Percentiles rank a stretch among this genome's conserved stretches.
Conservation (phyloP, 2,329 filamentous ascomycete species). For the Cladosporium cucumerinum region DNA sequence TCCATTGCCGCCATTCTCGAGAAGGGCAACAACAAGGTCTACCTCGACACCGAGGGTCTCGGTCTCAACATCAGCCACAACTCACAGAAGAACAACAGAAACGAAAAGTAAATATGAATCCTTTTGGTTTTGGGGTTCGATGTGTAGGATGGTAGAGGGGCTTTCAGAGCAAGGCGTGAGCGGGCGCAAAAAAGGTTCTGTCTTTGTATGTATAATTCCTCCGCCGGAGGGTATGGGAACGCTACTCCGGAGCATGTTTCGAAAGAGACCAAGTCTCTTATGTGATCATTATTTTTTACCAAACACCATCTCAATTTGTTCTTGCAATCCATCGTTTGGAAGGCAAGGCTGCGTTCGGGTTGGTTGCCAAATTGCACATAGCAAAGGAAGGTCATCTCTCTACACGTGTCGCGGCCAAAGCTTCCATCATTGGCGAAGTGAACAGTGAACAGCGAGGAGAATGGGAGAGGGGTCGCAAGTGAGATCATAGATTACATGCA, state of each 20-base stretch:
- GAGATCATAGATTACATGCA: neutral
- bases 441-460: neutral
- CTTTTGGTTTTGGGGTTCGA: neutral
- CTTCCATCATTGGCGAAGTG: neutral
- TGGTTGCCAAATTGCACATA: neutral
- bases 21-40: slow-evolving; percentile 88
- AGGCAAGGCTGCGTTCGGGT: neutral
- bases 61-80: slow-evolving; percentile 73
- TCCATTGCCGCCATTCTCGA: slow-evolving; percentile 85
- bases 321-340: neutral
- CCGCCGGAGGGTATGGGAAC: slow-evolving; percentile 9
- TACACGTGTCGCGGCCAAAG: neutral
- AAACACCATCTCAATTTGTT: neutral
- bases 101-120: slow-evolving; percentile 10
- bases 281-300: neutral
- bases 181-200: slow-evolving; percentile 12
- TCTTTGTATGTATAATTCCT: slow-evolving; percentile 12
- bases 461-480: neutral
- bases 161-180: slow-evolving; percentile 11
- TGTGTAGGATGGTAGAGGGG: slow-evolving; percentile 11
- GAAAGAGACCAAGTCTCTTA: neutral
- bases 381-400: neutral
- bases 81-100: slow-evolving; percentile 14
- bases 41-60: slow-evolving; percentile 85
- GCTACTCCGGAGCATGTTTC: slow-evolving; percentile 9